A percentile compares a stretch with the other conserved stretches of the same genome.
Evolutionary conservation across 371 early-diverging fungal species (phyloP).

Genomic region (Basidiobolus meristosporus): DNA sequence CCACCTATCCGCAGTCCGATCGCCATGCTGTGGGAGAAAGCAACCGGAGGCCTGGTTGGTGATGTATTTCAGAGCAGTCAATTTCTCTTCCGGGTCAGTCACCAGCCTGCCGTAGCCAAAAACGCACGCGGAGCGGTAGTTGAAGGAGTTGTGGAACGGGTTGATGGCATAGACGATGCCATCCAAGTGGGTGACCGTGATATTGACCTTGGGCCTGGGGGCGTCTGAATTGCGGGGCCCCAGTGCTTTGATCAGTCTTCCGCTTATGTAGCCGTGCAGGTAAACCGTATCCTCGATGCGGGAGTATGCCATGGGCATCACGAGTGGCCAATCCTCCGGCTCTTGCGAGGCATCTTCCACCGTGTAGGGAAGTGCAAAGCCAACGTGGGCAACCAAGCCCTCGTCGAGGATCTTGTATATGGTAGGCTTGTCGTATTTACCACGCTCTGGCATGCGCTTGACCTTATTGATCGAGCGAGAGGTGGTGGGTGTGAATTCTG

Average conservation of each 20-base stretch:
- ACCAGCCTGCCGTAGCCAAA: conserved; percentile 16
- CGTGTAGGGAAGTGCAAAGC: conserved; percentile 14
- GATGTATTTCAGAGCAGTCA: conserved; percentile 9
- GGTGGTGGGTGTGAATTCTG: conserved; percentile 5
- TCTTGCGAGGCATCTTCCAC: conserved; percentile 4
- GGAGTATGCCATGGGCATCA: conserved; percentile 19
- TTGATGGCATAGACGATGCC: conserved; percentile 14
- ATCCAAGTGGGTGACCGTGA: conserved; percentile 16
- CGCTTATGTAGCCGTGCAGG: conserved; percentile 17
- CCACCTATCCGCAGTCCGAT: conserved; percentile 13
- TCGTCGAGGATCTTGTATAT: conserved; percentile 12
- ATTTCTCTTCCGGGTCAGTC: conserved; percentile 11
- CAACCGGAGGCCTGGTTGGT: conserved; percentile 10
- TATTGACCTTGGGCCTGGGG: conserved; percentile 8
- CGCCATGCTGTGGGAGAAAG: not conserved
- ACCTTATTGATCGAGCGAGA: conserved; percentile 11
- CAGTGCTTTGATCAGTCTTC: conserved; percentile 17
- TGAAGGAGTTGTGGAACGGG: conserved; percentile 16
- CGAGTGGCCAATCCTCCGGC: conserved; percentile 18
- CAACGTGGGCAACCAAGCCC: conserved; percentile 16
- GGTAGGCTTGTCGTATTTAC: conserved; percentile 11
- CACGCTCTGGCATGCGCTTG: conserved; percentile 10
- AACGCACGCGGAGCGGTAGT: conserved; percentile 16
- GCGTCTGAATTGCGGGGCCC: conserved; percentile 3
- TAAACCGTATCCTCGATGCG: conserved; percentile 15